phyloP scores from a whole-genome alignment of 345 rosid genomes.

The Dipteronia sinensis region DNA sequence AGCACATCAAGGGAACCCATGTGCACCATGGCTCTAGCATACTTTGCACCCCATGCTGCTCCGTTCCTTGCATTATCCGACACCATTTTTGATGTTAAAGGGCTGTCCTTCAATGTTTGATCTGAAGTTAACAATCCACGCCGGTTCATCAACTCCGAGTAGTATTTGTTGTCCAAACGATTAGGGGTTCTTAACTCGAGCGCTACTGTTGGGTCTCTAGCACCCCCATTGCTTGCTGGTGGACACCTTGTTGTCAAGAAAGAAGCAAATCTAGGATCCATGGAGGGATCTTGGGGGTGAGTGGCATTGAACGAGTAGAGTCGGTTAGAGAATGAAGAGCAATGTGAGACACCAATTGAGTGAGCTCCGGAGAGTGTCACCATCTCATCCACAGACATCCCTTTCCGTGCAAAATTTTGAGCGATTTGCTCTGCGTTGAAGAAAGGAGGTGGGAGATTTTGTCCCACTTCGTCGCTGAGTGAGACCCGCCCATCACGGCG shows the following conservation, averaged over 20 bases:
- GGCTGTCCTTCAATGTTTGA: slow-evolving; percentile 34
- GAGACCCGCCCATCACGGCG: slow-evolving; percentile 48
- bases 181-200: slow-evolving; percentile 30
- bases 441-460: slow-evolving; percentile 33
- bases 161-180: slow-evolving; percentile 40
- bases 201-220: slow-evolving; percentile 23
- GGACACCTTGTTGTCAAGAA: slow-evolving; percentile 43
- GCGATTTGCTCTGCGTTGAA: slow-evolving; percentile 29
- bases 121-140: slow-evolving; percentile 47
- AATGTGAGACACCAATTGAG: slow-evolving; percentile 42
- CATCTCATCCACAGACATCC: slow-evolving; percentile 41
- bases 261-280: slow-evolving; percentile 31
- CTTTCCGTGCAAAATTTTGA: slow-evolving; percentile 33
- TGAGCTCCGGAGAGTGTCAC: slow-evolving; percentile 55
- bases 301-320: slow-evolving; percentile 41
- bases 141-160: slow-evolving; percentile 20
- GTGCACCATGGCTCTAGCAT: slow-evolving; percentile 39
- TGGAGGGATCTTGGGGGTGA: slow-evolving; percentile 37
- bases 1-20: slow-evolving; percentile 46
- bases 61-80: slow-evolving; percentile 29
- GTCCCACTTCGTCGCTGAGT: slow-evolving; percentile 11
- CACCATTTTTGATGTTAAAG: slow-evolving; percentile 31
- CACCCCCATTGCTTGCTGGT: background rate
- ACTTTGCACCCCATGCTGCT: slow-evolving; percentile 30
- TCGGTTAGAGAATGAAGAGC: slow-evolving; percentile 37